Base-by-base conservation (phyloP, 345 rosid genomes). In the Ceriops tagal region DNA sequence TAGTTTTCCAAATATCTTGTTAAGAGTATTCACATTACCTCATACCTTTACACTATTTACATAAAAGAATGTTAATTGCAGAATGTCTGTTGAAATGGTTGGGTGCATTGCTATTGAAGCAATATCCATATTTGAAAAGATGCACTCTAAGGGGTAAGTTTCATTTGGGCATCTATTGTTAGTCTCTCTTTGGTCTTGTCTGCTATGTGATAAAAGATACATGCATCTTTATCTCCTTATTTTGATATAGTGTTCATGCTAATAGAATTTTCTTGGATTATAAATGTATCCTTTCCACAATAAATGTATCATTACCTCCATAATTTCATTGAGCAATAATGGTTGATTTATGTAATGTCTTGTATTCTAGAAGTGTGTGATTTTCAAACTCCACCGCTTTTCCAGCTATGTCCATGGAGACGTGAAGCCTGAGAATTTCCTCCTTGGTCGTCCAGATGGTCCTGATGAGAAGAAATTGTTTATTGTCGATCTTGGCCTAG, bases 71-170 rank as follows among this genome's bases (percentile, higher is more conserved):
- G 46, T 51, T 39, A 66, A 57, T 58, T 65, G 73, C 77, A 91
- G 97, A 82, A 87, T 91, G 95, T 78, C 92, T 28, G 81, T 87
- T 31, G 81, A 80, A 69, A 85, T 87, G 95, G 95, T 75, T 68
- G 97, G 89, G 20, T 91, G 97, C 88, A 85, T 91, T 64, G 95
- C 95, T 8, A 86, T 91, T 76, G 97, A 91, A 78, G 93, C 95
- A 24, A 85, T 91, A 81, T 91, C 97, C 21, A 91, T 91, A 71
- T 88, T 91, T 58, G 97, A 88, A 70, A 89, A 86, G 78, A 85
- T 91, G 70, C 95, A 89, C 79, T 53, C 75, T 73, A 91, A 83
- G 74, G 97, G 97, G 97, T 91, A 77, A 66, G 47, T 39, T 39
- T 5, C 71, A 30, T 64, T 60, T 13, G 64, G 57, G 68, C 19